Base-by-base conservation (phyloP, 2,329 filamentous ascomycete genomes). In the Ophioceras dolichostomum region DNA sequence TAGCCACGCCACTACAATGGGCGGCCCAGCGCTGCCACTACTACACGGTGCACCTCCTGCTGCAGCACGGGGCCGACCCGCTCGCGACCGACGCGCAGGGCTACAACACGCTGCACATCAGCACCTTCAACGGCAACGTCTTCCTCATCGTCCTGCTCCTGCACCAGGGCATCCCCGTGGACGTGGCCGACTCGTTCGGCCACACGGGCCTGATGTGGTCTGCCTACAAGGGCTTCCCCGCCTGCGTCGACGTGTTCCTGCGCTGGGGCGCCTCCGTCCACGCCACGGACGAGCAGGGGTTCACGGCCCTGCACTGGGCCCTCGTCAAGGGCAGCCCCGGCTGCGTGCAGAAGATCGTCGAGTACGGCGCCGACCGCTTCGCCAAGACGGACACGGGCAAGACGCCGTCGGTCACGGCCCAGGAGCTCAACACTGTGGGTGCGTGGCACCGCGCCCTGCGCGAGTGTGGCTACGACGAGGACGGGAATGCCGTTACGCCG, bases 151-250 rank as follows among this genome's bases (percentile, higher is more conserved):
- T 88, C 35, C 73, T 98, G 1, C 74, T 98, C 7, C 72, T 98
- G 18, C 91, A 98, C 61, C 88, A 95, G 54, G 87, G 91, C 53
- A 91, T 98, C 42, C 85, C 87, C 13, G 86, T 98, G 43, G 91
- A 98, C 55, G 83, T 91, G 5, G 70, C 81, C 37, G 91, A 98
- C 60, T 76, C 76, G 36, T 89, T 87, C 54, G 86, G 88, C 5
- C 93, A 98, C 59, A 96, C 91, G 1, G 82, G 81, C 42, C 69
- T 98, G 43, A 98, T 98, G 91, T 98, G 91, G 91, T 86, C 91
- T 14, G 89, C 89, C 13, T 98, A 98, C 65, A 98, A 98, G 60
- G 91, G 93, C 26, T 95, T 81, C 55, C 85, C 89, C 0, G 79
- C 82, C 33, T 94, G 86, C 49, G 89, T 96, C 34, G 91, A 96